Base-by-base conservation (phyloP, 768 basidiomycete species). In the Lenzites betulinus region DNA sequence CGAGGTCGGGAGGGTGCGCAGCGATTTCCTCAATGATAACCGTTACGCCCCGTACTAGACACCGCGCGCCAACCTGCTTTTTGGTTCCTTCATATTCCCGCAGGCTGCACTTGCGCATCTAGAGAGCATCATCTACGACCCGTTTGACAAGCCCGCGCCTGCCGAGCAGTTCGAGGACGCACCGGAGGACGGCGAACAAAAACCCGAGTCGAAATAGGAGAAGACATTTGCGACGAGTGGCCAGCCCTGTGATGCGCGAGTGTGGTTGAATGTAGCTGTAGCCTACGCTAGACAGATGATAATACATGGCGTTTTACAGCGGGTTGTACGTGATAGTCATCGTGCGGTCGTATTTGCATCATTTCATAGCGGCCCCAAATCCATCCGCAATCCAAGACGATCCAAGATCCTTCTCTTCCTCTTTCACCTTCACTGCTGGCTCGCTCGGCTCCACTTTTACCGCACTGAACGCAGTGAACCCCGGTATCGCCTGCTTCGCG, bases 1-100 rank as follows among this genome's bases (percentile, higher is more conserved):
- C 73, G 87, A 89, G 77, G 90, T 89, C 65, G 93, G 93, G 79
- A 86, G 90, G 89, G 92, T 93, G 88, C 90, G 93, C 89, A 91
- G 87, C 74, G 83, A 90, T 90, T 90, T 90, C 74, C 69, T 82
- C 76, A 87, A 87, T 79, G 75, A 87, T 79, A 81, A 75, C 71
- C 89, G 93, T 75, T 94, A 79, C 76, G 78, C 84, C 59, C 93
- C 93, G 67, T 95, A 95, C 85, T 95, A 90, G 89, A 83, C 75
- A 68, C 67, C 59, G 59, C 60, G 65, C 47, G 35, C 62, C 57
- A 44, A 58, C 57, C 56, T 43, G 16, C 64, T 70, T 71, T 64
- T 41, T 44, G 30, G 30, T 66, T 59, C 43, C 51, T 42, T 50
- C 58, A 66, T 66, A 65, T 63, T 64, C 59, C 57, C 62, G 66